Conservation (phyloP, 2,329 filamentous ascomycete genomes). For the Botrytis aclada region DNA sequence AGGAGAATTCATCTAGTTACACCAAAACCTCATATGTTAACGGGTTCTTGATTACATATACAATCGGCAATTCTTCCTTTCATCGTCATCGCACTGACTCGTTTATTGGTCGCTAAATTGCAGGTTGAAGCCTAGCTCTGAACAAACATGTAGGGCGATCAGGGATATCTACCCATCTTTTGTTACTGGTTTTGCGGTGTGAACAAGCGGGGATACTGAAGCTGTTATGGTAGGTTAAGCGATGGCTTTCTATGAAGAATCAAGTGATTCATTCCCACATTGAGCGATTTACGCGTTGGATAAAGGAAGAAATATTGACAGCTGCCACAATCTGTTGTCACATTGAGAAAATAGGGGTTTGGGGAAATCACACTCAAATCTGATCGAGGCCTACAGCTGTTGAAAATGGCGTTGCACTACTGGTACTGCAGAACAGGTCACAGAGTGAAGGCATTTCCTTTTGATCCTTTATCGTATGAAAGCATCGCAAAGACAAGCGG, state of each 20-base stretch:
- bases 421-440: not conserved
- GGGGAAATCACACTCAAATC: not conserved
- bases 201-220: not conserved
- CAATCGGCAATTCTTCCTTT: not conserved
- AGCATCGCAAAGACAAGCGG: not conserved
- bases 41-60: not conserved
- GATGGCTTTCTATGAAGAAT: not conserved
- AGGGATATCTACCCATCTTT: not conserved
- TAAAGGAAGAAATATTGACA: not conserved
- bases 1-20: not conserved
- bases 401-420: not conserved
- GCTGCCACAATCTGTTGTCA: not conserved
- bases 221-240: not conserved
- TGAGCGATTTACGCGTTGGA: not conserved
- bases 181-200: not conserved
- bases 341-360: not conserved
- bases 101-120: not conserved
- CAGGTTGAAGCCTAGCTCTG: not conserved
- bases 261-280: not conserved
- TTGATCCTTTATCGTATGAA: not conserved
- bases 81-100: not conserved
- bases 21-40: not conserved
- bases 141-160: not conserved
- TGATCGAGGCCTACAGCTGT: not conserved
- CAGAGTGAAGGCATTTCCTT: not conserved